Base-by-base conservation (phyloP, 2,329 filamentous ascomycete genomes). In the Xylariaceae sp. region DNA sequence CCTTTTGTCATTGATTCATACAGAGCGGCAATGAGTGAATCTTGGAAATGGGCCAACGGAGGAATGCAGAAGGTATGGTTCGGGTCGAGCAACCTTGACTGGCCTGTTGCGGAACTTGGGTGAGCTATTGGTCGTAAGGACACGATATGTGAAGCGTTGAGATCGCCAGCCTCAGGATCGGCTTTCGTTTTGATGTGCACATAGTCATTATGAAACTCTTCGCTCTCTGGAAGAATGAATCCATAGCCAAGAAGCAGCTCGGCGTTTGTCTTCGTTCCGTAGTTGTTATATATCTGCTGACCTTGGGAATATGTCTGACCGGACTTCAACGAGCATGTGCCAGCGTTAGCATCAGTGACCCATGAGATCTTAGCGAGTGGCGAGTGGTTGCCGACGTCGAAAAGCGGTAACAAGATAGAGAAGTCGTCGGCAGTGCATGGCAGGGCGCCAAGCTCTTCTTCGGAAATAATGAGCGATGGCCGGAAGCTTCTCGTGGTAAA, bases 341-440 rank as follows among this genome's bases (percentile, higher is more conserved):
- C 58, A 3, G 60, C 54, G 7, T 70, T 63, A 11, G 75, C 69
- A 18, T 77, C 66, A 2, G 77, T 72, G 19, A 78, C 73, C 87
- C 87, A 90, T 3, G 57, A 19, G n/a, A 59, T 59, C 40, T 76
- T 71, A 0, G 83, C 78, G 17, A 78, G 70, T 44, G 85, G 84
- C 47, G 81, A 79, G 63, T 91, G 88, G 63, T 91, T 91, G 11
- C 82, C 82, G 28, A 90, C 75, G 63, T 91, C 88, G 51, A 89
- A 80, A 3, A 90, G 73, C 1, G 88, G 88, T 33, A 90, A 74
- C 5, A 91, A 73, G 7, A 90, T 76, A 1, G 86, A 86, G 53
- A 88, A 86, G 60, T 83, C 81, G 47, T 87, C 82, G 4, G 76
- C 65, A 5, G 70, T 66, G 45, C 76, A 74, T 31, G 71, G 70